Conservation (phyloP, 2,329 filamentous ascomycete species). For the Penicillium griseofulvum region DNA sequence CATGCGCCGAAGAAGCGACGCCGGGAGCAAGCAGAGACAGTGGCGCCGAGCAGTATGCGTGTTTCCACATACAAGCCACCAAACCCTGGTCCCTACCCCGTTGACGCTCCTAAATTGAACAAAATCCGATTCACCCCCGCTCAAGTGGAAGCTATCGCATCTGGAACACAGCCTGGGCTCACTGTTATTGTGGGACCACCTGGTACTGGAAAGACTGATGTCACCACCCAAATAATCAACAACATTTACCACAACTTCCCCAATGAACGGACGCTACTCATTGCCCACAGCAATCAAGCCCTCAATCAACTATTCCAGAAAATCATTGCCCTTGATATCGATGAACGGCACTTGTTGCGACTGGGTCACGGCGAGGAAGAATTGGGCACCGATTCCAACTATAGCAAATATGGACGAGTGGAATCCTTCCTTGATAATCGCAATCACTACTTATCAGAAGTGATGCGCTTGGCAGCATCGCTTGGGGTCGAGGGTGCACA, state of each 20-base stretch:
- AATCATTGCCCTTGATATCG: constrained; percentile 93
- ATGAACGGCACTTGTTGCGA: constrained; percentile 86
- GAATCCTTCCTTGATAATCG: constrained; percentile 93
- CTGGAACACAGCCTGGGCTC: constrained; percentile 88
- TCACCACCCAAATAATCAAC: constrained; percentile 96
- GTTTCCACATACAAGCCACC: constrained; percentile 87
- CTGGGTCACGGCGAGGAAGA: constrained; percentile 96
- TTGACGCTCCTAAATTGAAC: constrained; percentile 79
- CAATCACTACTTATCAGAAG: constrained; percentile 72
- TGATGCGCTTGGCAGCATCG: constrained; percentile 79
- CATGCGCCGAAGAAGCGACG: constrained; percentile 81
- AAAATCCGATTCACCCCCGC: constrained; percentile 82
- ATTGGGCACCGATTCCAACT: constrained; percentile 77
- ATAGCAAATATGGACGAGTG: constrained; percentile 90
- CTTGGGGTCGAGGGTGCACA: constrained; percentile 90
- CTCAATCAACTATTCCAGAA: constrained; percentile 97
- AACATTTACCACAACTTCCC: constrained; percentile 99
- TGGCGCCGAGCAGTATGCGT: constrained; percentile 66
- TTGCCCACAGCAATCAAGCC: constrained; percentile 97
- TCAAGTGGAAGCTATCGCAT: constrained; percentile 89
- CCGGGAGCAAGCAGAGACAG: constrained; percentile 67
- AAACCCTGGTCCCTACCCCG: constrained; percentile 85
- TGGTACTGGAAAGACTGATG: constrained; percentile 98
- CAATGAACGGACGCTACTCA: constrained; percentile 80
- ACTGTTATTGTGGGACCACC: constrained; percentile 93